Base-by-base conservation (phyloP, 139 green algal species). In the Volvox africanus region DNA sequence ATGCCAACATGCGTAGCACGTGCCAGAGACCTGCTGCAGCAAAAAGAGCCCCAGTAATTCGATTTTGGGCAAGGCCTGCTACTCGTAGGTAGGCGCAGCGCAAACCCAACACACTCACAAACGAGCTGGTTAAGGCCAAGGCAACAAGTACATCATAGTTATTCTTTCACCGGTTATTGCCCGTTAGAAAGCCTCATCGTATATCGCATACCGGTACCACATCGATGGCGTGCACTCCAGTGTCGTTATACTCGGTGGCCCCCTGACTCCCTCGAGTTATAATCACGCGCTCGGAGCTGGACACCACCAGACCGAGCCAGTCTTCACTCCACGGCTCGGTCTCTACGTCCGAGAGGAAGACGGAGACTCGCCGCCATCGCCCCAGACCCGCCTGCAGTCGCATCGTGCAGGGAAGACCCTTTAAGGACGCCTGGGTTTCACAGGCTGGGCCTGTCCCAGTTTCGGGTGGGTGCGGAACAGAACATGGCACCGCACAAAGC, bases 301-400 rank as follows among this genome's bases (percentile, higher is more conserved):
- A 69, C 26, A 92, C 86, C 36, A 95, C 89, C n/a, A 32, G 26
- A 0, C 89, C 86, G 75, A 98, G 87, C 69, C 92, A 86, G 17
- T 93, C 91, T 26, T 91, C 78, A 0, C 82, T 82, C 96, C 96
- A 98, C 1, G 88, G 82, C 37, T 97, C 95, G 0, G 96, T 97
- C 91, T 98, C 97, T 55, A 98, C 97, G 85, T 98, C 97, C 1
- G 96, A 98, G 75, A 98, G 91, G 85, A 97, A 98, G 18, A 98
- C 75, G 11, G 94, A 95, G 26, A 96, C 95, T 50, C 86, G 86
- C 50, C 73, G 86, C 50, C 78, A 71, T 0, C 84, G 92, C 0
- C 94, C 93, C 82, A 97, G 73, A 2, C 95, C 93, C 5, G 91
- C 92, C 93, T 97, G 93, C 61, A 84, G 44, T 28, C 22, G 2